Percentiles rank a stretch among this genome's conserved stretches.
Conservation (phyloP, 306 rosid species). For the Glycyrrhiza uralensis region DNA sequence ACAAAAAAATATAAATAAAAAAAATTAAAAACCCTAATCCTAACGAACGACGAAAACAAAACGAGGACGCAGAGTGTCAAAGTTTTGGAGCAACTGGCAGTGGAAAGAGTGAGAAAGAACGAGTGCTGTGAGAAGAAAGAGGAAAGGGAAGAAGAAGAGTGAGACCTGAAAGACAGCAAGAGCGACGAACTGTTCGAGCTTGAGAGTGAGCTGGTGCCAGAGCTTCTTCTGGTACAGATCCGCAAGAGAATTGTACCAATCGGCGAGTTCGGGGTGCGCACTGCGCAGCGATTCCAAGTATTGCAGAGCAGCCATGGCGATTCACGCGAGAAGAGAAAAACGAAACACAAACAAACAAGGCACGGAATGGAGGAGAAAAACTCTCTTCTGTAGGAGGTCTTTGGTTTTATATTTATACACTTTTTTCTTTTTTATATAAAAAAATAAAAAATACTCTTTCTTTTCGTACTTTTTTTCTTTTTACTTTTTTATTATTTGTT, state of each 20-base stretch:
- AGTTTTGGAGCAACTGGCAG: neutral
- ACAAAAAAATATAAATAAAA: neutral
- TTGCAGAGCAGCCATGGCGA: conserved; percentile 86
- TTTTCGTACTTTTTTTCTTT: neutral
- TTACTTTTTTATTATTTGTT: neutral
- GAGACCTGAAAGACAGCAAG: conserved; percentile 85
- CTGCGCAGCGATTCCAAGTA: conserved; percentile 86
- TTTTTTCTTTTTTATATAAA: neutral
- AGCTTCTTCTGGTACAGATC: conserved; percentile 99
- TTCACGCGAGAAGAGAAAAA: neutral
- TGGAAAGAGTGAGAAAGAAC: neutral
- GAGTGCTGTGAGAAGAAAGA: neutral
- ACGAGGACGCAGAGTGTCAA: neutral
- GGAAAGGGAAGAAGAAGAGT: neutral
- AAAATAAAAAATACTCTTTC: neutral
- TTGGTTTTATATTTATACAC: conserved; percentile 32
- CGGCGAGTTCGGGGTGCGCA: conserved; percentile 85
- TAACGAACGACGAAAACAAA: neutral
- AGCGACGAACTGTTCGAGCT: conserved; percentile 96
- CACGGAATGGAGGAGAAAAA: neutral
- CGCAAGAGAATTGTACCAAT: conserved; percentile 89
- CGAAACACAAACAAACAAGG: neutral
- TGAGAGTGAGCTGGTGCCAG: conserved; percentile 99
- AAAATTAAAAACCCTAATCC: conserved; percentile 51
- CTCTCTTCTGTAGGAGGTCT: neutral